These are phyloP conservation scores for Pythium aphanidermatum DNA, from an alignment of 352 stramenopile genomes.

Conservation along the genomic window DNA sequence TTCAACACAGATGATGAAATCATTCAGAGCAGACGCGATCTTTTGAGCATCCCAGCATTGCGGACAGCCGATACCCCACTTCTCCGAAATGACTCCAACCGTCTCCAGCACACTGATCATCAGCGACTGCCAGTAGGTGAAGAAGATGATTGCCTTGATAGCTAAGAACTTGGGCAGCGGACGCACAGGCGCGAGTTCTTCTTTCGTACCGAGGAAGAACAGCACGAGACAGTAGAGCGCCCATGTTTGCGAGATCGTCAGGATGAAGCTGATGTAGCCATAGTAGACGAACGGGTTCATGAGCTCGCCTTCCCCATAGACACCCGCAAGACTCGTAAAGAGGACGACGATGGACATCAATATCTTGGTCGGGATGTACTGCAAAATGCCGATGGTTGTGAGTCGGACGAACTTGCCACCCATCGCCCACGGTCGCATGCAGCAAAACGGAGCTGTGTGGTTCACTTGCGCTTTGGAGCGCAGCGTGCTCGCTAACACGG, in stretches of 20 bases:
- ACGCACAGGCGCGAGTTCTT: slow-evolving; percentile 85
- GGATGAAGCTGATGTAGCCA: slow-evolving; percentile 88
- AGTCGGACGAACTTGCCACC: slow-evolving; percentile 90
- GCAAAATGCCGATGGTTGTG: slow-evolving; percentile 90
- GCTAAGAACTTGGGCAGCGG: slow-evolving; percentile 92
- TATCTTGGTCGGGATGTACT: slow-evolving; percentile 91
- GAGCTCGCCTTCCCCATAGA: slow-evolving; percentile 89
- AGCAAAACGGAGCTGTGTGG: slow-evolving; percentile 85
- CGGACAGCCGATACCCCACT: slow-evolving; percentile 79
- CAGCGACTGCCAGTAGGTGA: slow-evolving; percentile 93
- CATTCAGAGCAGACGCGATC: slow-evolving; percentile 87
- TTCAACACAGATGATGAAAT: slow-evolving; percentile 94
- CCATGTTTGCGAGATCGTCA: slow-evolving; percentile 88
- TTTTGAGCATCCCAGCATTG: slow-evolving; percentile 81
- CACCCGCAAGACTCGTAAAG: slow-evolving; percentile 71
- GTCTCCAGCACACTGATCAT: slow-evolving; percentile 88
- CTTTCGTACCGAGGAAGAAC: slow-evolving; percentile 90
- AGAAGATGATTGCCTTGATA: slow-evolving; percentile 95
- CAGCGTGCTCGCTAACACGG: slow-evolving; percentile 75
- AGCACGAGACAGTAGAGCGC: slow-evolving; percentile 92
- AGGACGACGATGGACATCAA: slow-evolving; percentile 85
- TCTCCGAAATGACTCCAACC: slow-evolving; percentile 78
- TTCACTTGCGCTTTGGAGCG: slow-evolving; percentile 80
- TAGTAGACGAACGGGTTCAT: slow-evolving; percentile 78
- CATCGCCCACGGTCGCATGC: slow-evolving; percentile 87